A percentile compares a stretch with the other conserved stretches of the same genome.
Evolutionary conservation across 805 yeast species (phyloP).

Genomic region (Jamesozyma rosinii): DNA sequence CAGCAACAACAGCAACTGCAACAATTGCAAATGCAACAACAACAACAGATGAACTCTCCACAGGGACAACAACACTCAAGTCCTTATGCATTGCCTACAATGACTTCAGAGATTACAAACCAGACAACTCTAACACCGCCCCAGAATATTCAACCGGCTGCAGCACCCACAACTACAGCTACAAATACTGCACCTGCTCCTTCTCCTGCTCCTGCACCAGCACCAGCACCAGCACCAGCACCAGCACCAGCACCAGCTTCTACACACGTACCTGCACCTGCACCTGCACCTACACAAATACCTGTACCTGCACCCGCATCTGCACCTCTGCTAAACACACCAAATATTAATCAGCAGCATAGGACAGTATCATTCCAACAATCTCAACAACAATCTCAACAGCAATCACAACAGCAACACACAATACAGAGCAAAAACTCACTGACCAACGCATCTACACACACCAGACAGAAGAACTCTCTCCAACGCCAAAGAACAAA

Average conservation of each 20-base stretch:
- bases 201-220: background rate
- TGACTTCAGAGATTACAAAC: conserved; percentile 3
- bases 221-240: background rate
- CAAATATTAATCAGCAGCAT: background rate
- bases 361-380: background rate
- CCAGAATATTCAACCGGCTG: background rate
- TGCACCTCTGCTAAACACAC: background rate
- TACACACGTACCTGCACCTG: background rate
- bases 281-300: background rate
- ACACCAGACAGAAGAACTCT: conserved; percentile 10
- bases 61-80: conserved; percentile 1
- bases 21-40: conserved; percentile 2
- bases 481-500: conserved; percentile 9
- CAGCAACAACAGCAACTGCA: conserved; percentile 2
- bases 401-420: conserved; percentile 6
- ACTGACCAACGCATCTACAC: conserved; percentile 9
- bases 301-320: too few species aligned
- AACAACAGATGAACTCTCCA: conserved; percentile 4
- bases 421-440: conserved; percentile 9
- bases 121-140: conserved; percentile 3
- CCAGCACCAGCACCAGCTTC: background rate
- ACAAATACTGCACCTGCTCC: background rate
- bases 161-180: background rate
- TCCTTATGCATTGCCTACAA: conserved; percentile 1
- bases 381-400: background rate